These are phyloP conservation scores for Iberis pinnata DNA, from an alignment of 345 rosid species.

Conservation along the genomic window DNA sequence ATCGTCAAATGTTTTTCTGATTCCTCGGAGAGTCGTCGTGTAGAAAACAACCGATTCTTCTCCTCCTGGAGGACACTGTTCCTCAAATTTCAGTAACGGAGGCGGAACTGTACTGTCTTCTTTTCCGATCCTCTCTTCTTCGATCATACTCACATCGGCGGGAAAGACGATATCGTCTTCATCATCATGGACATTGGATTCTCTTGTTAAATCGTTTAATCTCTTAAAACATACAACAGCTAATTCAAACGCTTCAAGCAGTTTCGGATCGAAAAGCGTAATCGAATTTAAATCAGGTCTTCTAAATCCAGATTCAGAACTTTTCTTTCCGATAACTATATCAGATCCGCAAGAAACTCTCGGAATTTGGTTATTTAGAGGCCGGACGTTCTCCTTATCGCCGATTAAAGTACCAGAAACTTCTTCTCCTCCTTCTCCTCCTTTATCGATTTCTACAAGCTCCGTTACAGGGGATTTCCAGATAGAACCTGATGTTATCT, in stretches of 20 bases:
- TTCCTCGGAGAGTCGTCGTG: constrained; percentile 69
- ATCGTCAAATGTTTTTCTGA: constrained; percentile 84
- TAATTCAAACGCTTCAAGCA: constrained; percentile 56
- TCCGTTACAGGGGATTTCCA: constrained; percentile 34
- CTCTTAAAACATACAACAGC: constrained; percentile 43
- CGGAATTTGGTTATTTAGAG: constrained; percentile 25
- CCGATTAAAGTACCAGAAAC: constrained; percentile 17
- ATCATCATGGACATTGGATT: constrained; percentile 6
- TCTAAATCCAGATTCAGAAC: constrained; percentile 47
- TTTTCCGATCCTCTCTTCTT: neutral
- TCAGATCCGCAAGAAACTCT: constrained; percentile 18
- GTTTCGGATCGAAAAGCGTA: constrained; percentile 69
- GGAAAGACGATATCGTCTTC: constrained; percentile 22
- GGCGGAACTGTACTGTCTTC: neutral
- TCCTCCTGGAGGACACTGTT: constrained; percentile 71
- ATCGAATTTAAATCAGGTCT: constrained; percentile 62
- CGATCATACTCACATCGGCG: constrained; percentile 9
- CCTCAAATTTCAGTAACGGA: constrained; percentile 43
- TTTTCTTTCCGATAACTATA: constrained; percentile 9
- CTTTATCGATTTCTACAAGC: constrained; percentile 42
- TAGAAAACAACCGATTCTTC: constrained; percentile 54
- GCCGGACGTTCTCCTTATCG: constrained; percentile 50
- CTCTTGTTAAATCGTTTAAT: constrained; percentile 32
- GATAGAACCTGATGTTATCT: constrained; percentile 22
- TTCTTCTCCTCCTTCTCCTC: constrained; percentile 36